Evolutionary conservation across 2,329 filamentous ascomycete species (phyloP).

Genomic region (Apiospora malaysiana): DNA sequence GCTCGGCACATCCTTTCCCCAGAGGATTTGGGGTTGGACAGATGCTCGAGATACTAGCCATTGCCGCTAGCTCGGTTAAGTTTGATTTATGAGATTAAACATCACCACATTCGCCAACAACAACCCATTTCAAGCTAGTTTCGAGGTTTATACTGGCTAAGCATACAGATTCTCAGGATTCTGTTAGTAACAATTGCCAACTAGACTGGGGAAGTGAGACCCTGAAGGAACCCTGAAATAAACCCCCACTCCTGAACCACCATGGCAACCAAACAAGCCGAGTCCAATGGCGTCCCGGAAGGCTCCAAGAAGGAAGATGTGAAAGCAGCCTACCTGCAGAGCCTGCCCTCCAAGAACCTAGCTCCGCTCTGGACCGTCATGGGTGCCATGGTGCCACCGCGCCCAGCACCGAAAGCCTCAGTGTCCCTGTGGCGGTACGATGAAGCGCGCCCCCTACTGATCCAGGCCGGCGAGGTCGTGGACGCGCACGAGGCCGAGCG

Average conservation of each 20-base stretch:
- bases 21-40: not conserved
- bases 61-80: not conserved
- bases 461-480: conserved; percentile 41
- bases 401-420: conserved; percentile 47
- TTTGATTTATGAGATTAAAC: not conserved
- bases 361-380: conserved; percentile 22
- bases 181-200: too few species aligned
- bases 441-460: conserved; percentile 39
- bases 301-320: not conserved
- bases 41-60: not conserved
- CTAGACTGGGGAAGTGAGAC: too few species aligned
- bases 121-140: not conserved
- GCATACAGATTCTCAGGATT: not conserved
- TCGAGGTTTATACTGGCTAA: not conserved
- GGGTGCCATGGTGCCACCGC: conserved; percentile 39
- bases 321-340: conserved; percentile 13
- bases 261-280: not conserved
- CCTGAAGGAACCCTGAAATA: too few species aligned
- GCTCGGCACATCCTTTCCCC: not conserved
- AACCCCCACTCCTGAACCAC: too few species aligned
- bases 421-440: conserved; percentile 44
- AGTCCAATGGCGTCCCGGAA: not conserved
- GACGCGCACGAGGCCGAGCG: conserved; percentile 44
- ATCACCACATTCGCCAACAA: not conserved
- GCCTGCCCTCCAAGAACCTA: conserved; percentile 8